phyloP scores from a whole-genome alignment of 805 yeast genomes.

The Diddensiella caesifluorescens region DNA sequence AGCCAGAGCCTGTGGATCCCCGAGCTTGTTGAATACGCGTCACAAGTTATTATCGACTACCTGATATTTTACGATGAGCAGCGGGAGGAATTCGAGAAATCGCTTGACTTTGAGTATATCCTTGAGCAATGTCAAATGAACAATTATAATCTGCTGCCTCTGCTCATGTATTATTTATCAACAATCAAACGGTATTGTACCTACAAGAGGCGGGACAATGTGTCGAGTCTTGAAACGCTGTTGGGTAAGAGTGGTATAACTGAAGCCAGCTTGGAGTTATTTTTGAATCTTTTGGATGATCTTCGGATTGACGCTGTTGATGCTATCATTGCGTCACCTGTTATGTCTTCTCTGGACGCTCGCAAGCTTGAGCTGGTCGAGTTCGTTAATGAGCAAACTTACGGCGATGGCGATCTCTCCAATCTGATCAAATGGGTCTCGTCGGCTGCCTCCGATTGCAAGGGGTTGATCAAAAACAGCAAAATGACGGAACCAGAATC shows the following conservation, averaged over 20 bases:
- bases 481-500: background rate
- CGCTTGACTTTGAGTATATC: constrained; percentile 17
- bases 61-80: constrained; percentile 8
- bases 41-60: constrained; percentile 9
- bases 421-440: constrained; percentile 14
- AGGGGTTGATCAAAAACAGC: background rate
- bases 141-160: constrained; percentile 8
- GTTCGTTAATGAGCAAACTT: constrained; percentile 8
- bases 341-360: constrained; percentile 3
- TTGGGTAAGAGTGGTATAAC: background rate
- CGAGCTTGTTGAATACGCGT: constrained; percentile 10
- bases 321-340: background rate
- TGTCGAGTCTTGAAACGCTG: background rate
- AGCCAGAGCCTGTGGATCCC: constrained; percentile 18
- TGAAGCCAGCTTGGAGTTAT: background rate
- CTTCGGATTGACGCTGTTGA: constrained; percentile 10
- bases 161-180: constrained; percentile 1
- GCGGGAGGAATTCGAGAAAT: constrained; percentile 8
- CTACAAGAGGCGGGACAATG: constrained; percentile 1
- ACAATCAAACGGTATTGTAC: constrained; percentile 7
- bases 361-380: constrained; percentile 11
- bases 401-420: constrained; percentile 4
- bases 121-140: constrained; percentile 17
- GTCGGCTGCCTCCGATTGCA: constrained; percentile 7
- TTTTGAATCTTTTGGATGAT: constrained; percentile 11